Evolutionary conservation across 108 stramenopile species (phyloP).

Genomic region (Cyclotella baltica): DNA sequence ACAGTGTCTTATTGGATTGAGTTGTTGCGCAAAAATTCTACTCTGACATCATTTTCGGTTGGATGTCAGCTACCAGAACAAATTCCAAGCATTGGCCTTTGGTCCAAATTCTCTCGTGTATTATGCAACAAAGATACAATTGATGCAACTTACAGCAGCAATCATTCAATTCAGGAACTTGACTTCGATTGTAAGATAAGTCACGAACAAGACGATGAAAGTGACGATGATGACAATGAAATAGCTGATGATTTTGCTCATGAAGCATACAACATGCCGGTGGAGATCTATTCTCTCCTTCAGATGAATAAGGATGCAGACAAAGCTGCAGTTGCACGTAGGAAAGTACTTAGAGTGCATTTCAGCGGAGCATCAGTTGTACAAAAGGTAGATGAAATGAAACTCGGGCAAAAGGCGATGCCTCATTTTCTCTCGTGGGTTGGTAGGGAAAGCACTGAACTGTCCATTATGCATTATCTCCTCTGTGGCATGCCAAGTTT

Average conservation of each 20-base stretch:
- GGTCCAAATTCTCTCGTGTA: not conserved
- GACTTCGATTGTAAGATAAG: not conserved
- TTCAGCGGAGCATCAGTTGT: not conserved
- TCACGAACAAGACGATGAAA: not conserved
- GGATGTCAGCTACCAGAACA: not conserved
- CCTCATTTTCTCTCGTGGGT: not conserved
- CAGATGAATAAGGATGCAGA: not conserved
- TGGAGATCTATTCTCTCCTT: not conserved
- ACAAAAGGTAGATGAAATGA: not conserved
- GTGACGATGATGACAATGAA: too few relatives aligned
- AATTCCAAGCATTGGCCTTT: not conserved
- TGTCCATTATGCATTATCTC: not conserved
- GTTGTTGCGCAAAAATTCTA: not conserved
- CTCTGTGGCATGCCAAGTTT: not conserved
- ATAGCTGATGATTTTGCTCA: not conserved
- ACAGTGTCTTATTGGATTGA: too few relatives aligned
- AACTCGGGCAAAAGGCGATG: not conserved
- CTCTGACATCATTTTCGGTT: not conserved
- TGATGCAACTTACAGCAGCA: not conserved
- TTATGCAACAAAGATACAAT: not conserved
- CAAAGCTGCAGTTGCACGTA: slow-evolving; percentile 1
- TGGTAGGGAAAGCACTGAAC: not conserved
- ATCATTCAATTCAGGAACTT: not conserved
- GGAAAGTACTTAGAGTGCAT: slow-evolving; percentile 2
- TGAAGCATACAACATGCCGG: not conserved